Conservation (phyloP, 805 yeast genomes). For the Candida sphagnicola region DNA sequence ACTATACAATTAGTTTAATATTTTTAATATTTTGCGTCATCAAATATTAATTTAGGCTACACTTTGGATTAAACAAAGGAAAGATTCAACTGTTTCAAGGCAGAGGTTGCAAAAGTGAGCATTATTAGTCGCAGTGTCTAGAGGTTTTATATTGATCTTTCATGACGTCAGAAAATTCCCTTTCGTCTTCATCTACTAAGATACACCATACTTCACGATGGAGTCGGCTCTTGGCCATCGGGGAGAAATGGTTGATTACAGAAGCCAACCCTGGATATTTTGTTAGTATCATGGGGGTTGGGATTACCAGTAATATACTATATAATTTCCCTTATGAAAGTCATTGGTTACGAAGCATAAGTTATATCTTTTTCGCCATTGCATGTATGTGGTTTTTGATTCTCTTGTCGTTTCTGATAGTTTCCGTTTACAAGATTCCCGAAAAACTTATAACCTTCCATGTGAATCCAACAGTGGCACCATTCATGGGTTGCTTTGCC, state of each 20-base stretch:
- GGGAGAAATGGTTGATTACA: slow-evolving; percentile 10
- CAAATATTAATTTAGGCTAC: no score
- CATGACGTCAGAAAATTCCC: background rate
- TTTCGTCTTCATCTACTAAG: background rate
- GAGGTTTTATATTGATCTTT: no score
- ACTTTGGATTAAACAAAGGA: no score
- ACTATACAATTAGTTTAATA: no score
- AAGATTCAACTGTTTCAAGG: no score
- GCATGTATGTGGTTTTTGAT: slow-evolving; percentile 46
- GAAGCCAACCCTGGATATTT: slow-evolving; percentile 53
- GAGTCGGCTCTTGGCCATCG: background rate
- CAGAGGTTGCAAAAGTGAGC: no score
- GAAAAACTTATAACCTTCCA: slow-evolving; percentile 13
- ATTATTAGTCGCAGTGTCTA: no score
- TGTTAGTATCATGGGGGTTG: slow-evolving; percentile 82
- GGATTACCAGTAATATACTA: slow-evolving; percentile 62
- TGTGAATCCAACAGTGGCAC: slow-evolving; percentile 42
- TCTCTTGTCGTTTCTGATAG: slow-evolving; percentile 37
- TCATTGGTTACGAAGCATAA: slow-evolving; percentile 53
- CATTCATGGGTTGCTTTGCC: slow-evolving; percentile 72
- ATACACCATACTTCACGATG: background rate
- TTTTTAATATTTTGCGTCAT: no score
- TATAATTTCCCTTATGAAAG: slow-evolving; percentile 63
- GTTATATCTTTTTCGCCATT: slow-evolving; percentile 60
- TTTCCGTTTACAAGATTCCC: slow-evolving; percentile 38